phyloP scores from a whole-genome alignment of 108 stramenopile genomes.

The Skeletonema costatum region DNA sequence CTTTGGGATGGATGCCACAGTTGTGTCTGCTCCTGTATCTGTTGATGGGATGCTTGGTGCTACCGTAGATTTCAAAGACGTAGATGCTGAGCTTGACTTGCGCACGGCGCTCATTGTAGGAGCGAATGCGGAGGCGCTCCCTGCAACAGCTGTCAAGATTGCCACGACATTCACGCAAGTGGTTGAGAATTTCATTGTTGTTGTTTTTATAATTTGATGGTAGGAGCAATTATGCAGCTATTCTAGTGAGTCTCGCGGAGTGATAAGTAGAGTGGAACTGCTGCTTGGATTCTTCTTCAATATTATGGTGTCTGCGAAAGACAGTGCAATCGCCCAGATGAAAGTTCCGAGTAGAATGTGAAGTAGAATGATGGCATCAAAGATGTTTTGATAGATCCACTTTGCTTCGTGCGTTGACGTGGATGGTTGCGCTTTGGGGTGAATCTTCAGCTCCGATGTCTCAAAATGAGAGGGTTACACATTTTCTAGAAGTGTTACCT shows the following conservation, averaged over 20 bases:
- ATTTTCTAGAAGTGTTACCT: too few species aligned
- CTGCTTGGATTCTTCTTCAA: too few species aligned
- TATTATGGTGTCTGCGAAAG: too few species aligned
- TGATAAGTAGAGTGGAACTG: too few species aligned
- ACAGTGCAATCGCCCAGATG: too few species aligned
- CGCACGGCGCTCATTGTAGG: neutral
- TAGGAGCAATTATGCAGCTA: too few species aligned
- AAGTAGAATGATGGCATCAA: neutral
- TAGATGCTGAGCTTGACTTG: neutral
- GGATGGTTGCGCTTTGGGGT: too few species aligned
- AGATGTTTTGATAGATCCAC: neutral
- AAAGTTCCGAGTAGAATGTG: neutral
- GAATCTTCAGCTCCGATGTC: too few species aligned
- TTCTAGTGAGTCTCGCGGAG: too few species aligned
- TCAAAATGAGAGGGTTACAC: too few species aligned
- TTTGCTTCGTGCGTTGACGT: too few species aligned
- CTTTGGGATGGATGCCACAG: neutral
- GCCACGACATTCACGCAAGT: neutral
- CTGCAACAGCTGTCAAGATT: neutral
- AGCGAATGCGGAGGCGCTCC: neutral
- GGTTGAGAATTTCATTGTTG: neutral
- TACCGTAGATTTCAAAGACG: neutral
- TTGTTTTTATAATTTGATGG: too few species aligned
- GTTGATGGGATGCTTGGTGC: neutral
- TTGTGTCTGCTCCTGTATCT: neutral